These are phyloP conservation scores for Alternaria arborescens DNA, from an alignment of 2,329 filamentous ascomycete genomes.

Conservation along the genomic window DNA sequence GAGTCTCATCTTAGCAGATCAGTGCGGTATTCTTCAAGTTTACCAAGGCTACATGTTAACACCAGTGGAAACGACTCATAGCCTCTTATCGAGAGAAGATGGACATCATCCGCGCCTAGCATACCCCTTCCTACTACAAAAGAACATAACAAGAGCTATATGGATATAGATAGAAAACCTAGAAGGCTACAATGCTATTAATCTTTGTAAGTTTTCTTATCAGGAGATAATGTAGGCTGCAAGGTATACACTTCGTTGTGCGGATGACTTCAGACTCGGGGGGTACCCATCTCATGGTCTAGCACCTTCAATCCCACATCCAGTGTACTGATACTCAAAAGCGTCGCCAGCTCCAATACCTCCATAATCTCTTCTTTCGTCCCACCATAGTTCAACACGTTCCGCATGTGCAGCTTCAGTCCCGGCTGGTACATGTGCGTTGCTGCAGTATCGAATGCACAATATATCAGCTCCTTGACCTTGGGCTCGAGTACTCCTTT, in stretches of 20 bases:
- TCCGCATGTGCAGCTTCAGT: constrained; percentile 59
- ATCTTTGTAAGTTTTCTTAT: no score
- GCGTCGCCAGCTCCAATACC: constrained; percentile 56
- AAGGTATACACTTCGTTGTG: no score
- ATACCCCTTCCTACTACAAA: no score
- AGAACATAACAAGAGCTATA: no score
- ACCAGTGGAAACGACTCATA: no score
- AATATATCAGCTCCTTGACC: constrained; percentile 60
- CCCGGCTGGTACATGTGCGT: constrained; percentile 60
- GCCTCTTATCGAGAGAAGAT: no score
- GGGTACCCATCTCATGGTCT: constrained; percentile 29
- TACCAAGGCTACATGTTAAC: no score
- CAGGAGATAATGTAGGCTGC: no score
- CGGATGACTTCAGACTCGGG: background rate
- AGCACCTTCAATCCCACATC: constrained; percentile 37
- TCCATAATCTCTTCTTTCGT: constrained; percentile 60
- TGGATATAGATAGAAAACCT: no score
- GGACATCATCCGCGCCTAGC: no score
- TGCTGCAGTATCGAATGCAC: constrained; percentile 58
- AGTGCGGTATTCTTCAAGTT: no score
- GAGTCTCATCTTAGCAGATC: background rate
- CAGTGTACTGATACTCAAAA: constrained; percentile 45
- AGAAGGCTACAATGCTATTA: no score
- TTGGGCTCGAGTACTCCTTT: constrained; percentile 55
- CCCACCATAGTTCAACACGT: constrained; percentile 57